Evolutionary conservation across 2,329 filamentous ascomycete species (phyloP).

Genomic region (Mycosphaerella arachidis): DNA sequence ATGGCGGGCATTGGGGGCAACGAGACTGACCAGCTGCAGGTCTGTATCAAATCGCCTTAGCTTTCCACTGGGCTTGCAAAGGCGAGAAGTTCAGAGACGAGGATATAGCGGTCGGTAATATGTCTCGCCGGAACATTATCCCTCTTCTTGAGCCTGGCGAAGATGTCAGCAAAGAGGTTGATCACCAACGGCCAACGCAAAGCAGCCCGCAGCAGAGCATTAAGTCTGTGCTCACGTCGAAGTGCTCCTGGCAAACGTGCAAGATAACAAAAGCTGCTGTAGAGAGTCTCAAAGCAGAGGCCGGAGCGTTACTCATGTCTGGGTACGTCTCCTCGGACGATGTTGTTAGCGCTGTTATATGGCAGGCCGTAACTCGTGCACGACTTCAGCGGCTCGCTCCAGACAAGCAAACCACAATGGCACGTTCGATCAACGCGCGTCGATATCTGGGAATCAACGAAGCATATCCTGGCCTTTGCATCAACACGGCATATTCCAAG

Average conservation of each 20-base stretch:
- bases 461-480: neutral
- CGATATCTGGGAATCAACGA: neutral
- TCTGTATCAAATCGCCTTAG: neutral
- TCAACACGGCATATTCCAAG: neutral
- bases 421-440: neutral
- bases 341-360: neutral
- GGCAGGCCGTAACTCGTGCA: neutral
- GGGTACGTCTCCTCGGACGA: neutral
- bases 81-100: neutral
- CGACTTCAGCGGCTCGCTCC: neutral
- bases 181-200: neutral
- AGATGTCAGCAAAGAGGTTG: neutral
- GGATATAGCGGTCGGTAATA: neutral
- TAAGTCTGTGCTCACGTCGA: neutral
- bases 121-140: neutral
- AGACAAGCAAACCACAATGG: conserved; percentile 1
- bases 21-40: neutral
- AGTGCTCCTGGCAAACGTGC: neutral
- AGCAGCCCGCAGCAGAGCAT: neutral
- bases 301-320: neutral
- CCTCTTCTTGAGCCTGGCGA: neutral
- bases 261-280: neutral
- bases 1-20: neutral
- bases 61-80: neutral
- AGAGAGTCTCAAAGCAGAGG: neutral